Base-by-base conservation (phyloP, 495 filamentous ascomycete genomes). In the Parachaetomium inaequale region DNA sequence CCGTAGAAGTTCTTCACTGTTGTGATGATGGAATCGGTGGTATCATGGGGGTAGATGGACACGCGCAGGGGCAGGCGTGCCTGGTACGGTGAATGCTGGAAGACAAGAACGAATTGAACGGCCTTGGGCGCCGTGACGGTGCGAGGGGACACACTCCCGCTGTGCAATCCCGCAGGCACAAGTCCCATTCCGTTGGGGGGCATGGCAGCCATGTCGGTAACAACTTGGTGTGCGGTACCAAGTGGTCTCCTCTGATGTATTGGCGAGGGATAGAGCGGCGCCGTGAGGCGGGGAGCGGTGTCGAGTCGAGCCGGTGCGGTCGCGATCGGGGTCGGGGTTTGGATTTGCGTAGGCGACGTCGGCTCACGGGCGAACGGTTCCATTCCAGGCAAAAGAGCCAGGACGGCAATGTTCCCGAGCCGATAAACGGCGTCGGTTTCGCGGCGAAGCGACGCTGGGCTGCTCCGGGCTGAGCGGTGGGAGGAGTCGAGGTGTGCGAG, bases 1-100 rank as follows among this genome's bases (percentile, higher is more conserved):
- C 92, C 94, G 72, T 94, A 96, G 79, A 97, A 96, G 78, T 96
- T 96, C 79, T 95, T 97, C 58, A 97, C 92, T 5, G 94, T 97
- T 4, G 90, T 90, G 58, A 96, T 88, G 74, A 98, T 98, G 26
- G 91, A 96, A 63, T 96, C 92, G 6, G 94, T 98, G 49, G 88
- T 88, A 78, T 98, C 94, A 76, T 96, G 91, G 23, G 90, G 89
- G 65, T 84, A 92, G 50, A 98, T 97, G 53, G 90, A 87, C 34
- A 98, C 92, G 68, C 91, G 85, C 83, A 98, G 88, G 14, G 94
- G 93, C 56, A 95, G 83, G 64, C 92, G 85, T 66, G 88, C 91
- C 62, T 85, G 84, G 61, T 86, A 83, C 70, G 89, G 86, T 61
- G 88, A 84, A 53, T 84, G 85, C 55, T 89, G 83, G 70, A 91